Base-by-base conservation (phyloP, 179 eudicot species). In the Drosera spatulata region DNA sequence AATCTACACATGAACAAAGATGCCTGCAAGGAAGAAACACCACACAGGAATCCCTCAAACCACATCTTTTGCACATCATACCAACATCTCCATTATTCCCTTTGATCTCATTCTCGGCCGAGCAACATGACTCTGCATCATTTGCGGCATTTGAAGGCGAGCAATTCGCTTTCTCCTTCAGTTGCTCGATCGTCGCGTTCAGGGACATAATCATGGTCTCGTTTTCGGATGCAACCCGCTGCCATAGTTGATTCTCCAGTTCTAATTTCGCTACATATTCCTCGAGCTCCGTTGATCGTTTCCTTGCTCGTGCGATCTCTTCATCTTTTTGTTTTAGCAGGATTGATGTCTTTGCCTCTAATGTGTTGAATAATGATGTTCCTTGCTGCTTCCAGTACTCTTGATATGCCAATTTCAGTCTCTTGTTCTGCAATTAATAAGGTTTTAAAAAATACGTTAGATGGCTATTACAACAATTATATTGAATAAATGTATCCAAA, bases 91-190 rank as follows among this genome's bases (percentile, higher is more conserved):
- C 65, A 9, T 45, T 44, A 9, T 22, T 14, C 22, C 38, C 12
- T n/a, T 6, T 37, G 15, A 11, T 15, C 46, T 8, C 15, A 39
- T 13, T 50, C 5, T 39, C 38, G 5, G 10, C 37, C 39, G 54
- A 58, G 55, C 77, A 82, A 61, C 83, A 73, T 0, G 83, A 82
- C 43, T 74, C 81, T 43, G 79, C 77, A 53, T 82, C 83, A 33
- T 71, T 81, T 2, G 57, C 75, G 12, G 53, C 78, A 60, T 66
- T 59, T 41, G 56, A 10, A 4, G 53, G 37, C 12, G 50, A 50
- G 50, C 45, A 44, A 9, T 39, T 33, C 5, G 11, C 40, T 22
- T 50, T 65, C 39, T 76, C 70, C 50, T 48, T 73, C 41, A 75
- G 61, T 42, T 68, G 67, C 53, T 76, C 67, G 46, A 82, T 73